Percentiles rank a stretch among this genome's conserved stretches.
phyloP scores from a whole-genome alignment of 768 basidiomycete genomes.

The Tricholoma matsutake region DNA sequence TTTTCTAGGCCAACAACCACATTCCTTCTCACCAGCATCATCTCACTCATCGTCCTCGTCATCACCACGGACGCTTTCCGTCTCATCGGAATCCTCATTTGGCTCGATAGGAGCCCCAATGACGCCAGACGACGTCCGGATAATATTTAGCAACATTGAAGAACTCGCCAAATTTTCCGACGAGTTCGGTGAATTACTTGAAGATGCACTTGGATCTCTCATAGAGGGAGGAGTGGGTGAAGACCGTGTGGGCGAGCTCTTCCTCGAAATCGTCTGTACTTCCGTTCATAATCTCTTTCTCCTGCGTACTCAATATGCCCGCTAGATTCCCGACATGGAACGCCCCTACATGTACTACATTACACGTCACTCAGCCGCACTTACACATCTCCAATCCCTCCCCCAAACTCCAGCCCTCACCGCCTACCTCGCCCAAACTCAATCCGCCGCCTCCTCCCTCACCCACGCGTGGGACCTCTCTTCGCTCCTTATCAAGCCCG shows the following conservation, averaged over 20 bases:
- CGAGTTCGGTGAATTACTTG: conserved; percentile 58
- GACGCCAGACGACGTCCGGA: conserved; percentile 63
- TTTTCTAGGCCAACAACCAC: conserved; percentile 31
- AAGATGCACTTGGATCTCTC: conserved; percentile 60
- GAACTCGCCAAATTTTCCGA: conserved; percentile 76
- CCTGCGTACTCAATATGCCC: conserved; percentile 4
- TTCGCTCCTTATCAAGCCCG: conserved; percentile 94
- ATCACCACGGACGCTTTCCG: conserved; percentile 47
- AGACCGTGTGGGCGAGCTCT: conserved; percentile 68
- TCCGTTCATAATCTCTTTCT: conserved; percentile 8
- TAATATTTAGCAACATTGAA: conserved; percentile 74
- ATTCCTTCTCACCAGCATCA: conserved; percentile 35
- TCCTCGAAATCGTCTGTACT: conserved; percentile 62
- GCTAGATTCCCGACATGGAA: conserved; percentile 67
- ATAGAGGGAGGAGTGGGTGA: conserved; percentile 65
- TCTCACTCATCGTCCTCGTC: conserved; percentile 47
- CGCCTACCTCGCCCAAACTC: conserved; percentile 65
- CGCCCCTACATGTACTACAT: conserved; percentile 78
- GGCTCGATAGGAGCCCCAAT: conserved; percentile 51
- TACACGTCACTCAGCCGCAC: conserved; percentile 71
- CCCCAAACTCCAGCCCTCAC: conserved; percentile 54
- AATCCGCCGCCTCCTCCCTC: conserved; percentile 61
- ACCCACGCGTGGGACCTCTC: conserved; percentile 92
- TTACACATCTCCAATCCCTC: conserved; percentile 54
- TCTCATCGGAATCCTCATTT: conserved; percentile 47